phyloP scores from a whole-genome alignment of 345 rosid species.

The Mangifera indica region DNA sequence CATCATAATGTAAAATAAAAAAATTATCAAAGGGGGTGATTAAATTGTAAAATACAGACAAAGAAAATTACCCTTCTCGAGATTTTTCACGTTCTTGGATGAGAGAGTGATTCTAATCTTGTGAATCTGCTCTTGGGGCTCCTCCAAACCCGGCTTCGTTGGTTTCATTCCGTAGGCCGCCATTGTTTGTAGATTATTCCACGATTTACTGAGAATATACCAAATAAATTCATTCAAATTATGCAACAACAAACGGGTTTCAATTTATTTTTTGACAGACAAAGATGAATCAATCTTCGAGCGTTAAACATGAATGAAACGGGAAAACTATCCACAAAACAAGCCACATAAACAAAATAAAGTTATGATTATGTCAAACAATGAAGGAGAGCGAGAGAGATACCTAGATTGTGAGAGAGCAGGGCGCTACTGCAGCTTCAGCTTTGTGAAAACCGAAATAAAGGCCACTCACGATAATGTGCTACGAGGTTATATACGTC shows the following conservation, averaged over 20 bases:
- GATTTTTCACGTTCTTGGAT: constrained; percentile 70
- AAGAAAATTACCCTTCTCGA: constrained; percentile 55
- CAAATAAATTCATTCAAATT: neutral
- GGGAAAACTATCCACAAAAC: neutral
- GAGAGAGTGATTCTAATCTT: constrained; percentile 78
- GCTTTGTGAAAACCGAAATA: constrained; percentile 2
- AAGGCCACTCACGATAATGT: too few relatives aligned
- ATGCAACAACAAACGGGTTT: too few relatives aligned
- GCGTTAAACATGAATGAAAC: neutral
- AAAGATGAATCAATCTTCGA: neutral
- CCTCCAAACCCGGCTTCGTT: constrained; percentile 60
- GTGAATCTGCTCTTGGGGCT: constrained; percentile 59
- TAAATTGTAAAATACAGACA: neutral
- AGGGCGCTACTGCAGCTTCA: constrained; percentile 6
- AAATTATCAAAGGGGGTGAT: neutral
- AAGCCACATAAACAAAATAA: neutral
- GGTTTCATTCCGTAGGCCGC: constrained; percentile 44
- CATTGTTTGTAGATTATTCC: constrained; percentile 24
- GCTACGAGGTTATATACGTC: neutral
- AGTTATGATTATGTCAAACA: neutral
- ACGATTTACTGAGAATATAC: neutral
- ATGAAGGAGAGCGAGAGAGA: neutral
- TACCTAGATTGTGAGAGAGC: neutral
- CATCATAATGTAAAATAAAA: neutral
- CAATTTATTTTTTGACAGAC: neutral